Evolutionary conservation across 208 protist species (phyloP).

Genomic region (Leishmania lainsoni): DNA sequence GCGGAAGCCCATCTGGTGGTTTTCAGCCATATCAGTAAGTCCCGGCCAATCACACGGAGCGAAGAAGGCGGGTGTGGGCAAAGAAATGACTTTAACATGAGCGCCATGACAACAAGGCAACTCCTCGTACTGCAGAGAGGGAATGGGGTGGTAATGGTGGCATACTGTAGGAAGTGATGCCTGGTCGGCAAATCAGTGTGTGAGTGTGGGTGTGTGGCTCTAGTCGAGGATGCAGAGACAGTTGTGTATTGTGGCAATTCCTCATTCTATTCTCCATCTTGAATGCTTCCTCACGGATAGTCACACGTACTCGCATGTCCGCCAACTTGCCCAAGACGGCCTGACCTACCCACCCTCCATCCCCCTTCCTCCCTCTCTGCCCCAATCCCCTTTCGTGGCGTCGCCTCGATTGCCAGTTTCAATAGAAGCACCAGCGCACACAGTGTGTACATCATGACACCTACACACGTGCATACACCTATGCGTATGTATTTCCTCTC

Average conservation of each 20-base stretch:
- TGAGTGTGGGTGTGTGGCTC: background rate
- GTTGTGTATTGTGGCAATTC: background rate
- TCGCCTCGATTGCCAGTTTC: background rate
- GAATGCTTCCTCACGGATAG: background rate
- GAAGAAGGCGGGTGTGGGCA: background rate
- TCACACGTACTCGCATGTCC: background rate
- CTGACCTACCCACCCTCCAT: background rate
- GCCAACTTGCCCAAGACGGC: background rate
- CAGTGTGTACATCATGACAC: background rate
- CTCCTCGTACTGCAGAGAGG: background rate
- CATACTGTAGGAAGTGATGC: no score
- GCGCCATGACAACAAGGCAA: background rate
- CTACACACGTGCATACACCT: background rate
- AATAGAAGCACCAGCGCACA: background rate
- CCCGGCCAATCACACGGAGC: background rate
- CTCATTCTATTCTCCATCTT: background rate
- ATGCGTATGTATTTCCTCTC: background rate
- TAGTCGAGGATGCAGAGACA: background rate
- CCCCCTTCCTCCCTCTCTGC: background rate
- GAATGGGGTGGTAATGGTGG: background rate
- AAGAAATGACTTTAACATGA: background rate
- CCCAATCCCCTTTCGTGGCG: background rate
- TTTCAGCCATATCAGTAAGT: conserved; percentile 63
- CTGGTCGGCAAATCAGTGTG: background rate
- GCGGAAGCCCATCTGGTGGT: conserved; percentile 29